Evolutionary conservation across 345 rosid species (phyloP), one percentile per base, ranked within the genome.

Genomic region (Heritiera littoralis): DNA sequence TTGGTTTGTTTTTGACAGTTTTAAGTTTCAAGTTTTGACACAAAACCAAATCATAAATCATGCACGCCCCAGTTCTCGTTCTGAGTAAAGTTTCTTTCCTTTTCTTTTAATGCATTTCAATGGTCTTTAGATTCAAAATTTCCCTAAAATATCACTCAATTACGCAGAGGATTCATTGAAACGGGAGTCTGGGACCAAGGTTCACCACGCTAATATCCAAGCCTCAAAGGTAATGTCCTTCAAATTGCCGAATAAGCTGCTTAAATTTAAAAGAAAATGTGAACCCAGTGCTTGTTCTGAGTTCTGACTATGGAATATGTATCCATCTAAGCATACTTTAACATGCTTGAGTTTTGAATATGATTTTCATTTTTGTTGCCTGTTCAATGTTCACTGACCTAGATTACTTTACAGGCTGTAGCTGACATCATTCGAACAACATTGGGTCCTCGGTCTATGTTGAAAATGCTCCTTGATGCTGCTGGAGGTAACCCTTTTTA

Each of bases 391-490:
- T 48, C 38, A 48, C 43, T 49, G 40, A 49, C 13, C 58, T 2
- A 28, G 28, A 70, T 7, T 3, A 3, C 20, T 28, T 66, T 35
- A 55, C 82, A 93, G 98, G 98, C 92, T 75, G 95, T 96, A 77
- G 97, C 99, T 78, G 97, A 92, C 45, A 92, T 94, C 28, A 88
- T 94, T 17, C 93, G 99, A n/a, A 96, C 97, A 7, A 96, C 99
- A 48, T 86, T 96, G 87, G 99, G 98, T 65, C 99, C 99, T 51
- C 85, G 98, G 18, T 92, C 98, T 71, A 96, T 96, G 99, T 76
- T 92, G 79, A 96, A 96, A 89, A 96, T 96, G 99, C 90, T 96
- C 40, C 98, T 96, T 68, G 97, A 92, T 89, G 91, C 94, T 81
- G 52, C 72, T 56, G 99, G 97, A 89, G 99, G 99, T 95, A 51